phyloP scores from a whole-genome alignment of 164 flowering plant genomes.

The Vitis amurensis region DNA sequence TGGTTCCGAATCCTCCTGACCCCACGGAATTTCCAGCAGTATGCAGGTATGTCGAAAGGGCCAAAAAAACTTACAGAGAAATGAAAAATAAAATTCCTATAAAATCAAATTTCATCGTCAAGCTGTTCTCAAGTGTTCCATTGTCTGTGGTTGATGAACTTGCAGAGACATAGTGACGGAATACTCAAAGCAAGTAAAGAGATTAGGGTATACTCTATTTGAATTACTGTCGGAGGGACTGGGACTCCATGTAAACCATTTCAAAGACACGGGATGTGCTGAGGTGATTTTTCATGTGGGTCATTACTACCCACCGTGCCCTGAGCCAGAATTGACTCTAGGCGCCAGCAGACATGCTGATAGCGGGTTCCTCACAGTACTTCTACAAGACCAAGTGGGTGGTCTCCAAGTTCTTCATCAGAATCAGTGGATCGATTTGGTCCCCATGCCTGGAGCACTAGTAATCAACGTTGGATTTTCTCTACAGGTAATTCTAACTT shows the following conservation, averaged over 20 bases:
- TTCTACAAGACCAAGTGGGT: conserved; percentile 33
- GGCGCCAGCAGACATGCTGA: conserved; percentile 25
- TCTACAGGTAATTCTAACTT: conserved; percentile 15
- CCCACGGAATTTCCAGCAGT: conserved; percentile 22
- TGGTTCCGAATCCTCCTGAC: conserved; percentile 26
- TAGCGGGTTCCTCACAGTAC: conserved; percentile 22
- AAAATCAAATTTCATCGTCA: too few species aligned
- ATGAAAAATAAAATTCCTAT: too few species aligned
- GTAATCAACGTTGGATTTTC: conserved; percentile 29
- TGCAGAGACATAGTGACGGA: conserved; percentile 14
- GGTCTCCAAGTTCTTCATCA: conserved; percentile 32
- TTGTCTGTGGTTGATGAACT: neutral
- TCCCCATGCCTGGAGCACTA: conserved; percentile 22
- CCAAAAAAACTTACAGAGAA: too few species aligned
- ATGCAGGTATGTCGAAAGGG: conserved; percentile 21
- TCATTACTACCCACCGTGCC: conserved; percentile 34
- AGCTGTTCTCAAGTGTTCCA: too few species aligned
- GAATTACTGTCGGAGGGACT: conserved; percentile 31
- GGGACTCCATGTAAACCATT: conserved; percentile 17
- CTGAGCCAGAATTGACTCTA: conserved; percentile 29
- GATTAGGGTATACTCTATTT: conserved; percentile 10
- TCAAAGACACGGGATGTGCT: conserved; percentile 18
- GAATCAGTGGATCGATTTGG: conserved; percentile 29
- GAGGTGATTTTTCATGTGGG: conserved; percentile 5
- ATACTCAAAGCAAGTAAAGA: conserved; percentile 17